These are phyloP conservation scores for Diutina scorzettiae DNA, from an alignment of 1,139 yeast genomes.

Conservation along the genomic window DNA sequence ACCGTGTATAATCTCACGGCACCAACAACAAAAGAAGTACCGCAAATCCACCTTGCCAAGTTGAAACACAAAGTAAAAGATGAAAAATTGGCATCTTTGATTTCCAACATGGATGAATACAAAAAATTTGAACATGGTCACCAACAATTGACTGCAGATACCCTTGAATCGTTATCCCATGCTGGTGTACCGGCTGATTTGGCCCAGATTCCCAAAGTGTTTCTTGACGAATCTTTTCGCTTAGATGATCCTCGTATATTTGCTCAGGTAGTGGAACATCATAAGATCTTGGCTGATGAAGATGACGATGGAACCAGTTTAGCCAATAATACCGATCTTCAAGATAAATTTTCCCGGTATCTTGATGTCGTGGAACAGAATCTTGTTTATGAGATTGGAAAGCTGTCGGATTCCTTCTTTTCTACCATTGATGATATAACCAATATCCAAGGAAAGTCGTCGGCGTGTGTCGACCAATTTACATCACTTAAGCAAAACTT, in stretches of 20 bases:
- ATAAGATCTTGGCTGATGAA: conserved; percentile 24
- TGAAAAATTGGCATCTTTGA: conserved; percentile 27
- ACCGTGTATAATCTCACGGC: conserved; percentile 37
- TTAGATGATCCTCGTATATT: conserved; percentile 84
- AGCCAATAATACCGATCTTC: conserved; percentile 44
- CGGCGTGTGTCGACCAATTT: conserved; percentile 37
- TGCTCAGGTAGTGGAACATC: conserved; percentile 53
- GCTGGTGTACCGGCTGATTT: conserved; percentile 12
- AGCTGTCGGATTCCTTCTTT: conserved; percentile 75
- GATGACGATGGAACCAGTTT: conserved; percentile 8
- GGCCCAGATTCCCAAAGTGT: conserved; percentile 53
- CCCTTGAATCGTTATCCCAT: conserved; percentile 30
- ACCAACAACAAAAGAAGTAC: conserved; percentile 78
- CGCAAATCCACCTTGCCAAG: conserved; percentile 63
- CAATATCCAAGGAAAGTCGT: conserved; percentile 46
- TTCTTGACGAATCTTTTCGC: conserved; percentile 55
- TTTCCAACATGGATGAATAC: conserved; percentile 45
- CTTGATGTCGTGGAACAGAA: conserved; percentile 78
- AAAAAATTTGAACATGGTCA: conserved; percentile 39
- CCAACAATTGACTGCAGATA: conserved; percentile 35
- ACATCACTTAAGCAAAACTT: conserved; percentile 32
- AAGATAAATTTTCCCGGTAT: conserved; percentile 71
- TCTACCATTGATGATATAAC: conserved; percentile 71
- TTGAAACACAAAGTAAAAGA: conserved; percentile 37
- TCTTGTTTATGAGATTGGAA: conserved; percentile 71